Conservation (phyloP, 768 basidiomycete genomes). For the Termitomyces sp. region DNA sequence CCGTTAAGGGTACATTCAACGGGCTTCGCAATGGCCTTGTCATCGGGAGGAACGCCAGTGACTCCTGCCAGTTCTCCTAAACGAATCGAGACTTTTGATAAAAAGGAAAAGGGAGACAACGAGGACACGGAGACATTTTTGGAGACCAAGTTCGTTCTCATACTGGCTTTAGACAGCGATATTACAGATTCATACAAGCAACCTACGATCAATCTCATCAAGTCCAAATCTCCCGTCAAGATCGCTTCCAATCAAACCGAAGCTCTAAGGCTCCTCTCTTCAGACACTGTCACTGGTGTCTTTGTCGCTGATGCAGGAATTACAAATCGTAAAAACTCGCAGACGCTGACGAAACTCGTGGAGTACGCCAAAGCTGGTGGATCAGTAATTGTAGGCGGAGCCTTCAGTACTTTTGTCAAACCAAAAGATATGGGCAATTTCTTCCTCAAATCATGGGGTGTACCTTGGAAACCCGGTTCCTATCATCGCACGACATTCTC, state of each 20-base stretch:
- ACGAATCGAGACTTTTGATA: not conserved
- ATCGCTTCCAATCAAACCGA: conserved; percentile 11
- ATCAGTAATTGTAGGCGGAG: conserved; percentile 27
- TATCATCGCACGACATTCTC: conserved; percentile 34
- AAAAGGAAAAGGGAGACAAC: not conserved
- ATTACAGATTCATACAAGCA: conserved; percentile 17
- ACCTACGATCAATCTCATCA: conserved; percentile 23
- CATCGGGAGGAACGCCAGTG: not conserved
- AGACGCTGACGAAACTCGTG: conserved; percentile 24
- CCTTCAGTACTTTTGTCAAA: conserved; percentile 24
- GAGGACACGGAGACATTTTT: not conserved
- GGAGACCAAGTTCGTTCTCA: conserved; percentile 19
- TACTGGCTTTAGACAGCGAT: conserved; percentile 23
- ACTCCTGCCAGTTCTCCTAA: not conserved
- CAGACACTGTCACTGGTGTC: conserved; percentile 23
- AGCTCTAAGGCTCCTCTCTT: conserved; percentile 20
- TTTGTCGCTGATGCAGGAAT: conserved; percentile 32
- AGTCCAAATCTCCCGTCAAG: conserved; percentile 16
- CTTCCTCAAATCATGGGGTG: conserved; percentile 24
- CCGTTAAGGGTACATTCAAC: not conserved
- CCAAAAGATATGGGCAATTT: conserved; percentile 19
- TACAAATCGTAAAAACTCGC: conserved; percentile 13
- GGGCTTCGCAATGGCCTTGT: not conserved
- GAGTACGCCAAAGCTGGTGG: conserved; percentile 33
- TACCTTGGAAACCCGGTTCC: conserved; percentile 31